These are phyloP conservation scores for Pleurotus citrinopileatus DNA, from an alignment of 768 basidiomycete genomes.

Conservation along the genomic window DNA sequence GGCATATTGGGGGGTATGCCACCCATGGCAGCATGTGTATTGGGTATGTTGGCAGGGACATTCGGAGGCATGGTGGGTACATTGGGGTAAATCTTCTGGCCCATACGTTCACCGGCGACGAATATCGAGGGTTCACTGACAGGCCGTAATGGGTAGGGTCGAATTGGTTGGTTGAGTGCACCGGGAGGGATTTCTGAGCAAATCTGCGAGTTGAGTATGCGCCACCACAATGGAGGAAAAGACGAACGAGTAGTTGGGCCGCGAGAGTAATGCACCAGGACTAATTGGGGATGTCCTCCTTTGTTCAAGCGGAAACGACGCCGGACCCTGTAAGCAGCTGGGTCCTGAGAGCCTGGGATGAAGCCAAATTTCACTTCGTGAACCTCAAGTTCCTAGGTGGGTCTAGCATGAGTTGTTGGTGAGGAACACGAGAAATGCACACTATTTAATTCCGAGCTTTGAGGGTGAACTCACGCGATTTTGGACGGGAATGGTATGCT, in stretches of 20 bases:
- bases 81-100: constrained; percentile 57
- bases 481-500: constrained; percentile 48
- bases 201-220: constrained; percentile 10
- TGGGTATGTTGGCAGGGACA: constrained; percentile 24
- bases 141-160: constrained; percentile 67
- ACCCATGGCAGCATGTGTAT: constrained; percentile 19
- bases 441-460: neutral
- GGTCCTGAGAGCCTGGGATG: constrained; percentile 61
- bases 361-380: constrained; percentile 74
- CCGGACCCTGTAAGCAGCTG: constrained; percentile 63
- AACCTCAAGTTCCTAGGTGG: constrained; percentile 70
- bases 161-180: constrained; percentile 57
- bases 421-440: neutral
- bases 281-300: constrained; percentile 71
- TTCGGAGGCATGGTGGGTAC: constrained; percentile 24
- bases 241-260: constrained; percentile 61
- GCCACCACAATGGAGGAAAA: neutral
- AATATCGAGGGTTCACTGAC: constrained; percentile 66
- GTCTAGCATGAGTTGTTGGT: constrained; percentile 8
- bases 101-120: constrained; percentile 69
- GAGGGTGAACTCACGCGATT: constrained; percentile 49
- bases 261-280: constrained; percentile 74
- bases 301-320: constrained; percentile 70
- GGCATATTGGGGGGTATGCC: constrained; percentile 29
- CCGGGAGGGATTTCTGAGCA: constrained; percentile 55